phyloP scores from a whole-genome alignment of 2,329 filamentous ascomycete genomes.

The Rosellinia necatrix region DNA sequence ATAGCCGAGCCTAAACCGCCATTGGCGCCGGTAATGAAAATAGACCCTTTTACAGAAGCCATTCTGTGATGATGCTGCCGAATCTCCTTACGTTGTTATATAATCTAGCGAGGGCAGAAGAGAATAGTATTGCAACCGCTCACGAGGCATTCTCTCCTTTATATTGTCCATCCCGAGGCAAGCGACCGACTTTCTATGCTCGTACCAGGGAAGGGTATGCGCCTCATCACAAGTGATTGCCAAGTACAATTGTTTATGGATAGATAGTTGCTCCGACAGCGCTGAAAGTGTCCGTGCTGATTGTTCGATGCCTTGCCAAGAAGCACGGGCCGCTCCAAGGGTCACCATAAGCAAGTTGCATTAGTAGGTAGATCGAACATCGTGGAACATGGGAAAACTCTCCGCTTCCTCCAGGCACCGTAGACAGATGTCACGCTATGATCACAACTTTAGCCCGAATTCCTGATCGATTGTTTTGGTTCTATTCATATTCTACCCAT shows the following conservation, averaged over 20 bases:
- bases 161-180: background rate
- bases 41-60: conserved; percentile 23
- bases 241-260: conserved; percentile 4
- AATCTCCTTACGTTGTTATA: too few species aligned
- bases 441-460: too few species aligned
- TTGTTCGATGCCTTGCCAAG: background rate
- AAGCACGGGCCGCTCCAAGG: background rate
- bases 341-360: conserved; percentile 20
- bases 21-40: conserved; percentile 32
- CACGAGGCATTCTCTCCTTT: background rate
- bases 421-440: too few species aligned
- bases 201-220: background rate
- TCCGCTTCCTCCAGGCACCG: too few species aligned
- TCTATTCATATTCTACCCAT: too few species aligned
- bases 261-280: conserved; percentile 18
- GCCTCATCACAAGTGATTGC: background rate
- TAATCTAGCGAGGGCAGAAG: background rate
- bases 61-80: too few species aligned
- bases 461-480: too few species aligned
- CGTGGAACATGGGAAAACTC: too few species aligned
- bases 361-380: too few species aligned
- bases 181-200: too few species aligned
- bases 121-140: background rate
- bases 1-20: conserved; percentile 30
- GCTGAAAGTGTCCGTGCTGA: background rate